A percentile compares a stretch with the other conserved stretches of the same genome.
Conservation (phyloP, 73 alveolate genomes). For the Durusdinium trenchii region DNA sequence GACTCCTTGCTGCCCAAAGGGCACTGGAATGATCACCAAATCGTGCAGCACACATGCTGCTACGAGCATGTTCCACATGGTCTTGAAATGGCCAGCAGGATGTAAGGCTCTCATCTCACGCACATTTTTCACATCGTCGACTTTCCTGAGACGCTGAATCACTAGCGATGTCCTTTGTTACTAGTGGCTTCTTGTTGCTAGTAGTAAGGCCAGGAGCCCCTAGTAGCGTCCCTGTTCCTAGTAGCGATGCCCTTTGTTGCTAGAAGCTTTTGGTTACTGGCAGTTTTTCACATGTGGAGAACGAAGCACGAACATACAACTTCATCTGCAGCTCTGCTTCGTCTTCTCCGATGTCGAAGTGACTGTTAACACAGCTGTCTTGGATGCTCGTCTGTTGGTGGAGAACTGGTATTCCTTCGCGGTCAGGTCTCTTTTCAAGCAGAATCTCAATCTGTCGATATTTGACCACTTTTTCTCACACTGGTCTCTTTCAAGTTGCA, state of each 20-base stretch:
- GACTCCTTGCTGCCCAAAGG: not conserved
- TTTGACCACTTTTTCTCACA: too few species aligned
- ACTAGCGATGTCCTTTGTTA: too few species aligned
- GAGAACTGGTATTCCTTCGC: constrained; percentile 18
- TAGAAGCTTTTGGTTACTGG: too few species aligned
- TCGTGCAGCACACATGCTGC: constrained; percentile 42
- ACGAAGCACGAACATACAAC: too few species aligned
- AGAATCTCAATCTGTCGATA: not conserved
- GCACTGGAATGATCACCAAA: constrained; percentile 44
- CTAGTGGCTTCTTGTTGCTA: too few species aligned
- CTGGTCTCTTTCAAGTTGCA: too few species aligned
- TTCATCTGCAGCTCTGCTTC: not conserved
- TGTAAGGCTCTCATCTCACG: not conserved
- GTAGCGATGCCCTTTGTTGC: too few species aligned
- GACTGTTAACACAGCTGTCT: not conserved
- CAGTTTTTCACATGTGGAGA: too few species aligned
- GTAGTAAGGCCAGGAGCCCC: too few species aligned
- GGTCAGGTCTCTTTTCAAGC: not conserved
- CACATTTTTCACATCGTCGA: not conserved
- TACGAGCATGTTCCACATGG: constrained; percentile 59
- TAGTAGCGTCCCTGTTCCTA: too few species aligned
- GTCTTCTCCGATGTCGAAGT: not conserved
- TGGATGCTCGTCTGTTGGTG: not conserved
- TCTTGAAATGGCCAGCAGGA: constrained; percentile 49
- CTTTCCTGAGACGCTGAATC: not conserved